Conservation (phyloP, 352 stramenopile species). For the Phytophthora tubulina region DNA sequence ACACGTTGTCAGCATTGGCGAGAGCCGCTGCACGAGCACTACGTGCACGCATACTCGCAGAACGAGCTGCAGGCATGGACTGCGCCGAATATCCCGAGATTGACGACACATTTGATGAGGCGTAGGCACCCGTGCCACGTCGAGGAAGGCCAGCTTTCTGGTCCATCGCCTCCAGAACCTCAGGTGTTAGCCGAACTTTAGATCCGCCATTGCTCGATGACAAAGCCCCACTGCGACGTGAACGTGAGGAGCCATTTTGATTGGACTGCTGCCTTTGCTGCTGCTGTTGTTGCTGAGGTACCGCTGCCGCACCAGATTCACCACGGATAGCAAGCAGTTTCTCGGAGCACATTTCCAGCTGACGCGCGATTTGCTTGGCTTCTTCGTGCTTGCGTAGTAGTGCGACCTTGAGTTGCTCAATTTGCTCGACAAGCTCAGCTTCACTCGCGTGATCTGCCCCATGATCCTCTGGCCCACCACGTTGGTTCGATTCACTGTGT, state of each 20-base stretch:
- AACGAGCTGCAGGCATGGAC: constrained; percentile 45
- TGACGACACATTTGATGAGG: constrained; percentile 72
- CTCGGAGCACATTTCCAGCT: constrained; percentile 62
- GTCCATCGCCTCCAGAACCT: constrained; percentile 70
- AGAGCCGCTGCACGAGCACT: constrained; percentile 44
- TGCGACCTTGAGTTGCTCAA: constrained; percentile 73
- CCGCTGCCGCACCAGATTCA: constrained; percentile 5
- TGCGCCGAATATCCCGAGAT: constrained; percentile 69
- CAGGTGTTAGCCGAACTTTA: constrained; percentile 64
- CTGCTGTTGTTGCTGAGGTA: constrained; percentile 30
- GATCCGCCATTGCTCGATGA: constrained; percentile 32
- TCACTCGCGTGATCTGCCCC: constrained; percentile 39
- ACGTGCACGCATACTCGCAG: constrained; percentile 38
- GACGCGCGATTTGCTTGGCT: constrained; percentile 68
- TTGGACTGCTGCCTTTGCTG: constrained; percentile 27
- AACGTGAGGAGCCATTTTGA: constrained; percentile 24
- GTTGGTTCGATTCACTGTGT: constrained; percentile 58
- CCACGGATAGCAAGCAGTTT: constrained; percentile 58
- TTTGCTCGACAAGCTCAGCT: constrained; percentile 66
- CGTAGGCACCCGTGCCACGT: constrained; percentile 56
- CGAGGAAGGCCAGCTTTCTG: constrained; percentile 58
- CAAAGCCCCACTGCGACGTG: constrained; percentile 18
- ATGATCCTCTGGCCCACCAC: constrained; percentile 51
- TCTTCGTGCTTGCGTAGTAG: constrained; percentile 85
- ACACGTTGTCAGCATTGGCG: constrained; percentile 57